Evolutionary conservation across 345 rosid species (phyloP).

Genomic region (Salix koriyanagi): DNA sequence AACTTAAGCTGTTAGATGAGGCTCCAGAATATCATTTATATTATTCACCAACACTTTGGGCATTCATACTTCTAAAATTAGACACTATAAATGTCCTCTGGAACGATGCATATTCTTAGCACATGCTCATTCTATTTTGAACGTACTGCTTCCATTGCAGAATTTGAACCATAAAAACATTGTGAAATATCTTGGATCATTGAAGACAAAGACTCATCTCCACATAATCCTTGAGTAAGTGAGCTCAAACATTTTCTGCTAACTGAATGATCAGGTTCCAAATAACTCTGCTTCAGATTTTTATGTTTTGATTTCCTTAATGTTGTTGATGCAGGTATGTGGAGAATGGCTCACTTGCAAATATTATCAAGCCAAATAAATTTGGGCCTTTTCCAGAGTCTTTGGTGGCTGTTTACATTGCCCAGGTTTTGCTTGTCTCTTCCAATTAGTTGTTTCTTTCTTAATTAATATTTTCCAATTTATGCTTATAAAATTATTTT

Average conservation of each 20-base stretch:
- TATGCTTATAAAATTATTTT: conserved; percentile 22
- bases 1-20: no score
- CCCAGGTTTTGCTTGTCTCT: conserved; percentile 67
- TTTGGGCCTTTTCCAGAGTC: conserved; percentile 99
- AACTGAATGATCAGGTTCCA: not conserved
- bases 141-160: conserved; percentile 39
- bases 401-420: conserved; percentile 91
- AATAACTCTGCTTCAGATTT: conserved; percentile 9
- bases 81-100: not conserved
- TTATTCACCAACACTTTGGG: not conserved
- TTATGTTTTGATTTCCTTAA: conserved; percentile 4
- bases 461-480: not conserved
- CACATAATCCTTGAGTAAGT: conserved; percentile 97
- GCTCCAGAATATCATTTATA: no score
- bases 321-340: conserved; percentile 61
- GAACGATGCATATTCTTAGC: conserved; percentile 6
- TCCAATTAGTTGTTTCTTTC: conserved; percentile 5
- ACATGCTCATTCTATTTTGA: conserved; percentile 9
- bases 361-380: conserved; percentile 94
- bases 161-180: conserved; percentile 96
- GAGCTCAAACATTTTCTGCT: conserved; percentile 16
- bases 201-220: conserved; percentile 87
- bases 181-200: conserved; percentile 96
- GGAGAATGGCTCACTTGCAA: conserved; percentile 99
- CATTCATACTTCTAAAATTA: not conserved